These are phyloP conservation scores for Diplocarpon mali DNA, from an alignment of 2,329 filamentous ascomycete genomes.

Conservation along the genomic window DNA sequence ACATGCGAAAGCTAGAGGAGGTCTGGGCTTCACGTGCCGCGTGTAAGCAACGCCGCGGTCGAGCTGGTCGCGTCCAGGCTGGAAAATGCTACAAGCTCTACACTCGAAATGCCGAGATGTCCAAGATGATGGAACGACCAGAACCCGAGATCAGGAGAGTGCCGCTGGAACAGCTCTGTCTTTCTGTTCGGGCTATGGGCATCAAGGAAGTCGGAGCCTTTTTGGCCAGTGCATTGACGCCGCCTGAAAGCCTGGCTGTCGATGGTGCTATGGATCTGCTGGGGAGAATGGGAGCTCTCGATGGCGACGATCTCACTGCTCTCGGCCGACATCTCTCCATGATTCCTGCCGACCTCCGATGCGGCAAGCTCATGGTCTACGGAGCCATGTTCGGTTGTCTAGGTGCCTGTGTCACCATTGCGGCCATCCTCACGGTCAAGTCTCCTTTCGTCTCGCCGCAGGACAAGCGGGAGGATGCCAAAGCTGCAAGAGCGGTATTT, in stretches of 20 bases:
- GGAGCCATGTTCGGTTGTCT: conserved; percentile 89
- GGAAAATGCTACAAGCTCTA: conserved; percentile 94
- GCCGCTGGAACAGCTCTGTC: conserved; percentile 83
- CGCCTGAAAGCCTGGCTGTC: conserved; percentile 75
- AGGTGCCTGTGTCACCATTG: conserved; percentile 78
- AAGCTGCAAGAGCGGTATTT: conserved; percentile 65
- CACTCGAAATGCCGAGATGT: conserved; percentile 68
- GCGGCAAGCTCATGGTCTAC: conserved; percentile 91
- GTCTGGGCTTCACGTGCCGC: conserved; percentile 91
- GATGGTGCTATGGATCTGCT: conserved; percentile 74
- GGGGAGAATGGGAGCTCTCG: conserved; percentile 76
- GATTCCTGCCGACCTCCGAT: conserved; percentile 86
- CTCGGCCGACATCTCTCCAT: conserved; percentile 88
- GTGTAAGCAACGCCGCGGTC: conserved; percentile 85
- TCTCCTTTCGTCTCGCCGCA: conserved; percentile 79
- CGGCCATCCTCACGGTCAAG: conserved; percentile 80
- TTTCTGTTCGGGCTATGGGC: conserved; percentile 93
- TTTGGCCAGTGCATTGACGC: conserved; percentile 76
- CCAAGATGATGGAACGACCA: conserved; percentile 75
- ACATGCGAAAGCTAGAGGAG: conserved; percentile 90
- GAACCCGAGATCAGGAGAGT: conserved; percentile 92
- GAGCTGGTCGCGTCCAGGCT: conserved; percentile 84
- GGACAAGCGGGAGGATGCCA: conserved; percentile 72
- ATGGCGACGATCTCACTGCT: conserved; percentile 77
- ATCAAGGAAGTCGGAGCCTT: conserved; percentile 73